A percentile compares a stretch with the other conserved stretches of the same genome.
Conservation (phyloP, 495 filamentous ascomycete genomes). For the Schizothecium vesticola region DNA sequence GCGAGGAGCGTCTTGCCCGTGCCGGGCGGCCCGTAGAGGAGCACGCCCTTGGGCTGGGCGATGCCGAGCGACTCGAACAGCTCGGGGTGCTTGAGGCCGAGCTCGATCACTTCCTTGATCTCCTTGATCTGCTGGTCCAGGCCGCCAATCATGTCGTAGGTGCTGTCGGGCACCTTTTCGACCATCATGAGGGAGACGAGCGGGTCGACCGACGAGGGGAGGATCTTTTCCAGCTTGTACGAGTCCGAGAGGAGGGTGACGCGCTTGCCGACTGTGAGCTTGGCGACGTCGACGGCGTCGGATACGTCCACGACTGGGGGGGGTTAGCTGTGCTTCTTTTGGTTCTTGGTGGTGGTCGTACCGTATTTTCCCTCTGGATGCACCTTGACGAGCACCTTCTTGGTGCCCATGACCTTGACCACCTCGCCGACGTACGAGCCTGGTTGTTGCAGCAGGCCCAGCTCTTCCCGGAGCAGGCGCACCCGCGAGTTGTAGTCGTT, state of each 20-base stretch:
- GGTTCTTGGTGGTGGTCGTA: constrained; percentile 37
- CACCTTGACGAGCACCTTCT: constrained; percentile 98
- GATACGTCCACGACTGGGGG: constrained; percentile 87
- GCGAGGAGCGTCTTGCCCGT: constrained; percentile 97
- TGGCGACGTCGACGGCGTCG: constrained; percentile 87
- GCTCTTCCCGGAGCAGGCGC: constrained; percentile 89
- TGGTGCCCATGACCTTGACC: constrained; percentile 99
- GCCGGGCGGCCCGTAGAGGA: constrained; percentile 94
- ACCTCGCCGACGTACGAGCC: constrained; percentile 98
- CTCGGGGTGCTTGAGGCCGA: constrained; percentile 96
- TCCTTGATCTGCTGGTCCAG: constrained; percentile 99
- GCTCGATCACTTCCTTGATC: constrained; percentile 99
- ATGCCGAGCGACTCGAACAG: constrained; percentile 98
- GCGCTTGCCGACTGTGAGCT: constrained; percentile 95
- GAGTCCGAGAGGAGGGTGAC: constrained; percentile 93
- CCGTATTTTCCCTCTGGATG: constrained; percentile 99
- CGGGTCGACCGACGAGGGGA: constrained; percentile 94
- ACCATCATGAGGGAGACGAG: constrained; percentile 99
- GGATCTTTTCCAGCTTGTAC: constrained; percentile 97
- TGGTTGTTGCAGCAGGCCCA: constrained; percentile 92
- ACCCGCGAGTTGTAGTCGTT: constrained; percentile 99
- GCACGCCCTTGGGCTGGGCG: constrained; percentile 94
- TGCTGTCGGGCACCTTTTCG: constrained; percentile 98
- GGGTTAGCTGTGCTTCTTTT: neutral
- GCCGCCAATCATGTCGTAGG: constrained; percentile 99